Percentiles rank a stretch among this genome's conserved stretches.
Evolutionary conservation across 139 green algal genomes (phyloP).

Genomic region (Chlorella sorokiniana): DNA sequence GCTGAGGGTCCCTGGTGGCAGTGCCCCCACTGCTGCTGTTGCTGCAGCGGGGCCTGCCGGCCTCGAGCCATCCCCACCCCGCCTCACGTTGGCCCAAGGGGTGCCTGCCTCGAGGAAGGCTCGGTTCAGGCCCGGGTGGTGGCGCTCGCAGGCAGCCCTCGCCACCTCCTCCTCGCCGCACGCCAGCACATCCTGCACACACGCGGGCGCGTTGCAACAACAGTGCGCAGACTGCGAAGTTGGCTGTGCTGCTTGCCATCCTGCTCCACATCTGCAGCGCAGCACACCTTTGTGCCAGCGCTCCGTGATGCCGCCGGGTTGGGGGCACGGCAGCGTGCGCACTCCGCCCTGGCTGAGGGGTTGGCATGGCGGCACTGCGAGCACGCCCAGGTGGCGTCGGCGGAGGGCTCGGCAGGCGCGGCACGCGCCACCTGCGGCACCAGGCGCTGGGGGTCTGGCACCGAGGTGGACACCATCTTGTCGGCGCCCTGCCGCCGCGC

Average conservation of each 20-base stretch:
- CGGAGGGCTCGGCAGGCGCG: neutral
- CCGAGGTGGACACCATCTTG: neutral
- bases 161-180: conserved; percentile 24
- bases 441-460: conserved; percentile 20
- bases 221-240: no score
- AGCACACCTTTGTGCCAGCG: neutral
- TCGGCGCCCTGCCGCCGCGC: conserved; percentile 5
- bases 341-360: neutral
- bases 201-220: no score
- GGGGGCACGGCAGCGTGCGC: neutral
- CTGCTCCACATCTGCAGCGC: neutral
- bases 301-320: neutral
- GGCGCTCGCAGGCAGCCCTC: conserved; percentile 8
- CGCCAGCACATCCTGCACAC: conserved; percentile 22
- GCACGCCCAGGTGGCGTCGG: conserved; percentile 25
- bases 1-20: no score
- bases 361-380: conserved; percentile 21
- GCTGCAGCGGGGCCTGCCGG: no score
- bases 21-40: no score
- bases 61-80: no score
- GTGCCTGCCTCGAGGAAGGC: conserved; percentile 36
- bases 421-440: neutral
- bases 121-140: conserved; percentile 23
- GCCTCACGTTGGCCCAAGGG: conserved; percentile 10
- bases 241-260: neutral